Evolutionary conservation across 2,329 filamentous ascomycete genomes (phyloP), one percentile per base, ranked within the genome.

Genomic region (Penicillium nordicum): DNA sequence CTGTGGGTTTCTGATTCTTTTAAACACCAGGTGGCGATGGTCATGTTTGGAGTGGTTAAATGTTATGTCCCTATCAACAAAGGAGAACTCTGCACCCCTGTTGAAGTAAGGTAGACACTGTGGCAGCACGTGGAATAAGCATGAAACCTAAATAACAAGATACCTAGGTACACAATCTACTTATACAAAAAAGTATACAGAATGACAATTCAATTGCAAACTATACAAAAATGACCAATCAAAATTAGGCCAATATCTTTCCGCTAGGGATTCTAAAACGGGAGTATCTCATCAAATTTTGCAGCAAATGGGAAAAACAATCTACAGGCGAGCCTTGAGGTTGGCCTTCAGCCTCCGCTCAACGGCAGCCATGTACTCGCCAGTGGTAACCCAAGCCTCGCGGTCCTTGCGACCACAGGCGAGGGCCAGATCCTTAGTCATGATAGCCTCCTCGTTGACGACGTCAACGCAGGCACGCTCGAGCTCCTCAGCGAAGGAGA

Each of bases 341-440:
- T 85, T 85, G 63, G 80, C 79, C 85, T 93, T 92, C 79, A 99
- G 83, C 71, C 92, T 83, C 78, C 85, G 87, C 86, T 97, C 93
- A 49, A 97, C 93, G 40, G 93, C 93, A 71, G 89, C 85, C 72
- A 99, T 80, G 80, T 97, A 99, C 80, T 96, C 89, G 66, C 82
- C 84, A 56, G 93, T 97, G 51, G 92, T 97, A 66, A 96, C 94
- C 79, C 92, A 97, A 72, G 90, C 88, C 68, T 85, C 85, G 65
- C 90, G 85, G 60, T 84, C 88, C 69, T 88, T 92, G 83, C 92
- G 92, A 69, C 94, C 94, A 74, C 90, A 94, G 47, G 92, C 89
- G 57, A 97, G 84, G n/a, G 94, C 94, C 68, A 99, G 79, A 78
- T 99, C 94, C 86, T 99, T 99, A 76, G 94, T 99, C 94, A 97